Evolutionary conservation across 2,329 filamentous ascomycete species (phyloP).

Genomic region (Cercospora janseana): DNA sequence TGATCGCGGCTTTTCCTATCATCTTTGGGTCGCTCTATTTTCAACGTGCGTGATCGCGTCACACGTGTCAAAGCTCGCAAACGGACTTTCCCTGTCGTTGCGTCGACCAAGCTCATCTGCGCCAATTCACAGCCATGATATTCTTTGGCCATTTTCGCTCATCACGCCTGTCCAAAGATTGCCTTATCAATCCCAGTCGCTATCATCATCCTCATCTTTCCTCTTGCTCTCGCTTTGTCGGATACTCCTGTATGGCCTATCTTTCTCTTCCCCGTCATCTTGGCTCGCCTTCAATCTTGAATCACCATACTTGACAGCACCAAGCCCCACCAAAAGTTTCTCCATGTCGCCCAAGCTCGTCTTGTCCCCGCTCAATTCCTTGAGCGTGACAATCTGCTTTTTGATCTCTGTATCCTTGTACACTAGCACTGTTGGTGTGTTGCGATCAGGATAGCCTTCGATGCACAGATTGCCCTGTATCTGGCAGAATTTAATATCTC

Average conservation of each 20-base stretch:
- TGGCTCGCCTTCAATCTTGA: constrained; percentile 68
- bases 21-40: too few species aligned
- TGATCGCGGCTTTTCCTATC: too few species aligned
- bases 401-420: constrained; percentile 92
- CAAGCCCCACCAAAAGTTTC: constrained; percentile 74
- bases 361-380: constrained; percentile 69
- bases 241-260: constrained; percentile 21
- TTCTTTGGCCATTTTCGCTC: neutral
- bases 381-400: constrained; percentile 86
- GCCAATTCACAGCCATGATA: too few species aligned
- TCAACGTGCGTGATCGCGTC: too few species aligned
- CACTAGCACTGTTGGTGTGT: constrained; percentile 89
- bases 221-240: constrained; percentile 36
- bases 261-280: constrained; percentile 56
- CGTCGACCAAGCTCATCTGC: too few species aligned
- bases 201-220: constrained; percentile 50
- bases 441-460: constrained; percentile 90
- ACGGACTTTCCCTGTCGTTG: too few species aligned
- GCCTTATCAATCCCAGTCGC: constrained; percentile 59
- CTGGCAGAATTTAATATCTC: constrained; percentile 96
- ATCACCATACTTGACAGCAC: constrained; percentile 75
- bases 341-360: constrained; percentile 70
- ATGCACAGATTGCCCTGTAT: constrained; percentile 91
- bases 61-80: too few species aligned
- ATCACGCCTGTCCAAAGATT: neutral